phyloP scores from a whole-genome alignment of 2,329 filamentous ascomycete species.

The Huntiella savannae region DNA sequence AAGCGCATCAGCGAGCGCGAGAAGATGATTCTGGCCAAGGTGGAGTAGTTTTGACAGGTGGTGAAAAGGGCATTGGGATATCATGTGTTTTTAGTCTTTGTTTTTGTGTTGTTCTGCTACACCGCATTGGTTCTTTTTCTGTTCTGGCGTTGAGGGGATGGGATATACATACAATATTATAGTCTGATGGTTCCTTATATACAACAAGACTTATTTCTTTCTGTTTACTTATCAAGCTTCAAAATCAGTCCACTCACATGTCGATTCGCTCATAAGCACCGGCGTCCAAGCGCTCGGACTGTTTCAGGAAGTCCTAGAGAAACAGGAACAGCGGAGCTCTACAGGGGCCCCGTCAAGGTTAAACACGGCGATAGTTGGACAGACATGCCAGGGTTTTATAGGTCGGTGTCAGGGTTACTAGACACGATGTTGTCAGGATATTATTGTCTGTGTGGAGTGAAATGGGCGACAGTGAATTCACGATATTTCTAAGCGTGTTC shows the following conservation, averaged over 20 bases:
- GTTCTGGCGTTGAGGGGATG: too few species aligned
- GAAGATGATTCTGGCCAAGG: constrained; percentile 66
- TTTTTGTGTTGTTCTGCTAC: too few species aligned
- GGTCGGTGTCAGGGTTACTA: too few species aligned
- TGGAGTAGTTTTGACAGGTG: constrained; percentile 24
- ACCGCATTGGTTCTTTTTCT: too few species aligned
- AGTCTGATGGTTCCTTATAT: too few species aligned
- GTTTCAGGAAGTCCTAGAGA: constrained; percentile 9
- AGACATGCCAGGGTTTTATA: not conserved
- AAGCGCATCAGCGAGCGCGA: constrained; percentile 64
- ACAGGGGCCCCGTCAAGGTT: not conserved
- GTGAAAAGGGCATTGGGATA: too few species aligned
- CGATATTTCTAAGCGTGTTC: not conserved
- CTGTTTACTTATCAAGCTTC: too few species aligned
- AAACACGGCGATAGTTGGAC: not conserved
- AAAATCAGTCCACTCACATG: too few species aligned
- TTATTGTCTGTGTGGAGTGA: not conserved
- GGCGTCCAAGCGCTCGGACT: constrained; percentile 4
- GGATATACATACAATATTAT: too few species aligned
- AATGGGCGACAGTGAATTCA: not conserved
- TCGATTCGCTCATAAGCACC: too few species aligned
- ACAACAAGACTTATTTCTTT: too few species aligned
- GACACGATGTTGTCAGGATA: not conserved
- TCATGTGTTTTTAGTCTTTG: too few species aligned
- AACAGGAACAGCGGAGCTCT: not conserved